These are phyloP conservation scores for Poterioochromonas sp. DNA, from an alignment of 352 stramenopile genomes.

Conservation along the genomic window DNA sequence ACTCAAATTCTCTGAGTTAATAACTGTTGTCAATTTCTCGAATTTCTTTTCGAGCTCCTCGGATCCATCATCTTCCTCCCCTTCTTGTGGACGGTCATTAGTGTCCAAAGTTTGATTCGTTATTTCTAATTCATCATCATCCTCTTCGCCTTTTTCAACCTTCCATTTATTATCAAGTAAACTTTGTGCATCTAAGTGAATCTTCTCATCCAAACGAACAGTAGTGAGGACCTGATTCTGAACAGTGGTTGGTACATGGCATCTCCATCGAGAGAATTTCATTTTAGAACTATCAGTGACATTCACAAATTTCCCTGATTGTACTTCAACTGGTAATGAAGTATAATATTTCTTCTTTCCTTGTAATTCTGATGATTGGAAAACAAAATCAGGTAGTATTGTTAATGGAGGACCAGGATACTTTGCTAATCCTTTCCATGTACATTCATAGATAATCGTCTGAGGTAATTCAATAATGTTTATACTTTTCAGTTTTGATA, in stretches of 20 bases:
- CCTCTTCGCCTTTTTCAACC: neutral
- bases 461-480: neutral
- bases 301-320: neutral
- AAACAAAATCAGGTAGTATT: neutral
- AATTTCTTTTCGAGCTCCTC: neutral
- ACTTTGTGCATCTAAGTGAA: neutral
- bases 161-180: neutral
- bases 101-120: neutral
- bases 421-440: neutral
- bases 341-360: neutral
- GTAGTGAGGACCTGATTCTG: neutral
- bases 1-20: neutral
- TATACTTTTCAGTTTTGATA: neutral
- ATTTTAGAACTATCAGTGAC: neutral
- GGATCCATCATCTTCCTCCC: neutral
- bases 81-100: neutral
- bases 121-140: too few relatives aligned
- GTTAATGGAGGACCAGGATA: neutral
- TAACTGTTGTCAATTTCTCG: neutral
- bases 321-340: neutral
- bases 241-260: neutral
- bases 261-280: neutral
- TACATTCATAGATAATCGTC: neutral
- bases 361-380: neutral
- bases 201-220: neutral